phyloP scores from a whole-genome alignment of 495 filamentous ascomycete genomes.

The Xylaria cubensis region DNA sequence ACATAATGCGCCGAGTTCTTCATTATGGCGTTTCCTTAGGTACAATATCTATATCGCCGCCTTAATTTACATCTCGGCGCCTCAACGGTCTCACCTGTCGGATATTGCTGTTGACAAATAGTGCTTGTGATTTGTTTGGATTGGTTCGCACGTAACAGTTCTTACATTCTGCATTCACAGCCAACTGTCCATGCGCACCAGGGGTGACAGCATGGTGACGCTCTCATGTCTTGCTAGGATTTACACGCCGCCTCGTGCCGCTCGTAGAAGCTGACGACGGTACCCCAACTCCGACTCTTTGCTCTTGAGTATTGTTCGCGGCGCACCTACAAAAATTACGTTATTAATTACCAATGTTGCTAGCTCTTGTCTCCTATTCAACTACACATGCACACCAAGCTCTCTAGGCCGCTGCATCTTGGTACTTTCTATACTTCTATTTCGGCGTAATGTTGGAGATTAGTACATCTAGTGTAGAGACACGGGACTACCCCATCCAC shows the following conservation, averaged over 20 bases:
- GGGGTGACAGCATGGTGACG: neutral
- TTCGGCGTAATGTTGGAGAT: neutral
- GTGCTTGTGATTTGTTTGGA: neutral
- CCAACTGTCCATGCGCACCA: neutral
- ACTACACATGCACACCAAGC: neutral
- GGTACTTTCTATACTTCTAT: constrained; percentile 1
- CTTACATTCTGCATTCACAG: constrained; percentile 5
- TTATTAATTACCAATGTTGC: neutral
- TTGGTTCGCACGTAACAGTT: neutral
- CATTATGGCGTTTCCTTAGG: neutral
- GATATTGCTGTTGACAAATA: constrained; percentile 1
- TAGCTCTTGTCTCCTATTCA: neutral
- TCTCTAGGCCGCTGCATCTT: neutral
- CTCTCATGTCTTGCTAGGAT: neutral
- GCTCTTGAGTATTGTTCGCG: neutral
- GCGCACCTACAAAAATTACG: neutral
- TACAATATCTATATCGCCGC: neutral
- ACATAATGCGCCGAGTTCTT: neutral
- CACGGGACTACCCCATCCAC: constrained; percentile 11
- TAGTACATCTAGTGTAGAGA: neutral
- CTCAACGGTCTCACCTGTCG: neutral
- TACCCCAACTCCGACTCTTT: constrained; percentile 1
- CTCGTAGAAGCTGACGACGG: neutral
- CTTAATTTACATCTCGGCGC: neutral
- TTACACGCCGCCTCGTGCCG: constrained; percentile 10